Percentiles rank a stretch among this genome's conserved stretches.
phyloP scores from a whole-genome alignment of 116 monocot genomes.

The Papilionanthe hybrid region DNA sequence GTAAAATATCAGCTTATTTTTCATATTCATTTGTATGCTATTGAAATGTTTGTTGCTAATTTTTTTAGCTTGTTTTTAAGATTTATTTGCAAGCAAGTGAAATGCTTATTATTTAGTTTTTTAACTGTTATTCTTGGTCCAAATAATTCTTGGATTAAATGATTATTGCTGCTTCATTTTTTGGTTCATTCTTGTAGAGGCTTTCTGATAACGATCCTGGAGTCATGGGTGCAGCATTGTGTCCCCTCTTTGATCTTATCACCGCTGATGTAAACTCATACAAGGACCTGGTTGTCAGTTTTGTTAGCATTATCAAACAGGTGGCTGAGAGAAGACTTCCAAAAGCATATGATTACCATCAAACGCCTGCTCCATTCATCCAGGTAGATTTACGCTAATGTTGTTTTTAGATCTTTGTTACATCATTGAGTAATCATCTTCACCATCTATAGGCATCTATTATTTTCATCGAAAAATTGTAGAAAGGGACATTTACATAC shows the following conservation, averaged over 20 bases:
- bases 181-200: slow-evolving; percentile 41
- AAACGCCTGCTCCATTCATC: slow-evolving; percentile 96
- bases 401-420: background rate
- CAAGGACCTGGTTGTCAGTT: slow-evolving; percentile 89
- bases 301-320: slow-evolving; percentile 96
- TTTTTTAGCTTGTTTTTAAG: background rate
- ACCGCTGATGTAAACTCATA: slow-evolving; percentile 72
- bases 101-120: slow-evolving; percentile 1
- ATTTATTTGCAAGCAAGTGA: background rate
- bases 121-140: background rate
- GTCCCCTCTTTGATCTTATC: slow-evolving; percentile 93
- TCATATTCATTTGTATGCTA: background rate
- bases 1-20: background rate
- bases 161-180: slow-evolving; percentile 1
- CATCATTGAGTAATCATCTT: background rate
- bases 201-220: slow-evolving; percentile 96
- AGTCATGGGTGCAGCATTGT: slow-evolving; percentile 97
- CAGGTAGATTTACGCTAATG: slow-evolving; percentile 52
- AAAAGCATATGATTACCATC: slow-evolving; percentile 94
- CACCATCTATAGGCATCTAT: background rate
- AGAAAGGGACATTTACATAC: background rate
- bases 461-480: slow-evolving; percentile 1
- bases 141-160: background rate
- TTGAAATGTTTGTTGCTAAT: background rate
- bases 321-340: slow-evolving; percentile 86